phyloP scores from a whole-genome alignment of 139 green algal genomes.

The Chlorella sp. region DNA sequence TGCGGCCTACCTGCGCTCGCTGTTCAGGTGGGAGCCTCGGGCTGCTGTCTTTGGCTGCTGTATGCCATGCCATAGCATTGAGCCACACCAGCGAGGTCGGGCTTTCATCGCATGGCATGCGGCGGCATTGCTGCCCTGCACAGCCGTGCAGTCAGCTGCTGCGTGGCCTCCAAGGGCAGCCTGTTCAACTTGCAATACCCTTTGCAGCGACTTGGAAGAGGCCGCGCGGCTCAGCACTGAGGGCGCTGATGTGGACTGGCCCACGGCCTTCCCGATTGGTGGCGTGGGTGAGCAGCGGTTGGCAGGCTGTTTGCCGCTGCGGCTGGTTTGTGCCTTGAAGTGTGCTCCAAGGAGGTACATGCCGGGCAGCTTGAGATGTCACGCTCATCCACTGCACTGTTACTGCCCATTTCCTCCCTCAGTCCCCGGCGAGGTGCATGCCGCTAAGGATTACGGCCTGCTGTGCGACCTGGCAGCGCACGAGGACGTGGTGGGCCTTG shows the following conservation, averaged over 20 bases:
- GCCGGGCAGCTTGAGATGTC: no score
- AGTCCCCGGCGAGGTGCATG: conserved; percentile 61
- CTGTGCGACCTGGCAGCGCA: conserved; percentile 75
- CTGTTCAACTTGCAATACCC: no score
- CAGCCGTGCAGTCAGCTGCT: background rate
- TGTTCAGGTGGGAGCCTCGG: conserved; percentile 41
- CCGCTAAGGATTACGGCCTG: conserved; percentile 77
- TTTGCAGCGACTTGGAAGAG: conserved; percentile 64
- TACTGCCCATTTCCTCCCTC: background rate
- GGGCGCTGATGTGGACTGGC: conserved; percentile 25
- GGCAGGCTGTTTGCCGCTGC: no score
- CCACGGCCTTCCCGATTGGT: conserved; percentile 19
- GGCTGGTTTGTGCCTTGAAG: no score
- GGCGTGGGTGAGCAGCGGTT: background rate
- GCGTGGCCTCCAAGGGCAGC: no score
- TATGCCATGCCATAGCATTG: no score
- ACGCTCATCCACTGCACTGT: no score
- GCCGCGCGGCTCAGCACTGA: conserved; percentile 39
- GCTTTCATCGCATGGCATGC: no score
- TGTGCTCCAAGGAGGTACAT: no score
- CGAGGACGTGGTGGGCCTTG: conserved; percentile 68
- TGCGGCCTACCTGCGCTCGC: conserved; percentile 46
- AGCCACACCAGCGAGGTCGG: no score
- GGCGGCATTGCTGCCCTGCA: no score
- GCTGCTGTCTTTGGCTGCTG: background rate